Evolutionary conservation across 2,329 filamentous ascomycete species (phyloP).

Genomic region (Diaporthe eres): DNA sequence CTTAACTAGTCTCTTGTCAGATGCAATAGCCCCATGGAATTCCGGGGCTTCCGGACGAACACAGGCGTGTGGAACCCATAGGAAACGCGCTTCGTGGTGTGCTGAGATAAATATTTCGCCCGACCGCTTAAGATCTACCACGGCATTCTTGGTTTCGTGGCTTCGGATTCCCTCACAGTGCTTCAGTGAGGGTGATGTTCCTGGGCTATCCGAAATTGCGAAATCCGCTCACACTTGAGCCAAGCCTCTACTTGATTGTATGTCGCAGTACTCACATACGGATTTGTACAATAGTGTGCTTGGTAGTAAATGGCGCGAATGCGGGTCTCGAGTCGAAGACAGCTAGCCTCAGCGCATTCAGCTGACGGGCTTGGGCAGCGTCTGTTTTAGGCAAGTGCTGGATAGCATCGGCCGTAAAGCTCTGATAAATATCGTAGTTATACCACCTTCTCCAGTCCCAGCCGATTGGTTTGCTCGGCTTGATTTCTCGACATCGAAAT

Average conservation of each 20-base stretch:
- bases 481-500: neutral
- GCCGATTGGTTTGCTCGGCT: neutral
- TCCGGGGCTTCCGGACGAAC: neutral
- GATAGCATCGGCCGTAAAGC: neutral
- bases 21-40: no score
- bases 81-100: neutral
- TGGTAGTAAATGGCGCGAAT: neutral
- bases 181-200: no score
- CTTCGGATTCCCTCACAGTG: no score
- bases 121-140: neutral
- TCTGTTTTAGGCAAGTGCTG: neutral
- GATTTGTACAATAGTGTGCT: neutral
- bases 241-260: neutral
- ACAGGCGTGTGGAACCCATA: fast-evolving
- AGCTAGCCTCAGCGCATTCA: neutral
- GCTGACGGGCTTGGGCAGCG: neutral
- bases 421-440: neutral
- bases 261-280: neutral
- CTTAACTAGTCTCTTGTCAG: neutral
- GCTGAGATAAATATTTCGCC: neutral
- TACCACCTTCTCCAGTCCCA: no score
- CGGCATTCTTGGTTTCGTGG: neutral
- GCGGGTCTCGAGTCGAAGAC: neutral
- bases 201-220: neutral
- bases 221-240: neutral